A percentile compares a stretch with the other conserved stretches of the same genome.
These are phyloP conservation scores for Beauveria caledonica DNA, from an alignment of 2,329 filamentous ascomycete genomes.

Conservation along the genomic window DNA sequence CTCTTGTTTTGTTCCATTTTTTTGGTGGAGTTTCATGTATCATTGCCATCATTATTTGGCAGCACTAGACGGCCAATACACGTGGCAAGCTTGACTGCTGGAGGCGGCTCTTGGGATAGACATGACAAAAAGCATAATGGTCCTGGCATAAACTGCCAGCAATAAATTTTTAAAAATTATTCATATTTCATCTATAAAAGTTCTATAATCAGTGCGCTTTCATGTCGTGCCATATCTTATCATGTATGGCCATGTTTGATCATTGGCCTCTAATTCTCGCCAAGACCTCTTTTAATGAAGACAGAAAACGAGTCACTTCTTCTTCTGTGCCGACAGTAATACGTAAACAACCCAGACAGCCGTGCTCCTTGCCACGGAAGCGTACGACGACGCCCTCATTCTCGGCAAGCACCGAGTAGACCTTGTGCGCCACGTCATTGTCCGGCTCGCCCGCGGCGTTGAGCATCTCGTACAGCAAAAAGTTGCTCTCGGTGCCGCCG, in stretches of 20 bases:
- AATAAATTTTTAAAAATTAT: not conserved
- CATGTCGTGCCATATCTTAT: not conserved
- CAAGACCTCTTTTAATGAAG: conserved; percentile 49
- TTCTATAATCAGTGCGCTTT: not conserved
- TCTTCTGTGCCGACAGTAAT: conserved; percentile 87
- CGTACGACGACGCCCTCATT: conserved; percentile 82
- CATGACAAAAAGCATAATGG: not conserved
- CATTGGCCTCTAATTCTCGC: conserved; percentile 31
- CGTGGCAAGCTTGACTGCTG: not conserved
- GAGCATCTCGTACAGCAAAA: conserved; percentile 82
- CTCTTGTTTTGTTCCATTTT: not conserved
- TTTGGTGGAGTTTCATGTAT: conserved; percentile 1
- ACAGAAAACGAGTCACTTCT: conserved; percentile 73
- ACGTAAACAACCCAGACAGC: conserved; percentile 79
- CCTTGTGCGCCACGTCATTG: conserved; percentile 67
- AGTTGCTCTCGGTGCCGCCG: conserved; percentile 78
- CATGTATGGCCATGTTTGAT: not conserved
- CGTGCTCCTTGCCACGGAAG: conserved; percentile 87
- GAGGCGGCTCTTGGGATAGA: conserved; percentile 10
- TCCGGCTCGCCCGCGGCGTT: conserved; percentile 64
- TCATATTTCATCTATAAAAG: not conserved
- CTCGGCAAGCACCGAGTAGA: conserved; percentile 82
- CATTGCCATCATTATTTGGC: not conserved
- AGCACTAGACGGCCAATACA: not conserved
- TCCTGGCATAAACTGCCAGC: not conserved